Percentiles rank a stretch among this genome's conserved stretches.
Conservation (phyloP, 371 early-diverging fungal species). For the Mortierella sp. region DNA sequence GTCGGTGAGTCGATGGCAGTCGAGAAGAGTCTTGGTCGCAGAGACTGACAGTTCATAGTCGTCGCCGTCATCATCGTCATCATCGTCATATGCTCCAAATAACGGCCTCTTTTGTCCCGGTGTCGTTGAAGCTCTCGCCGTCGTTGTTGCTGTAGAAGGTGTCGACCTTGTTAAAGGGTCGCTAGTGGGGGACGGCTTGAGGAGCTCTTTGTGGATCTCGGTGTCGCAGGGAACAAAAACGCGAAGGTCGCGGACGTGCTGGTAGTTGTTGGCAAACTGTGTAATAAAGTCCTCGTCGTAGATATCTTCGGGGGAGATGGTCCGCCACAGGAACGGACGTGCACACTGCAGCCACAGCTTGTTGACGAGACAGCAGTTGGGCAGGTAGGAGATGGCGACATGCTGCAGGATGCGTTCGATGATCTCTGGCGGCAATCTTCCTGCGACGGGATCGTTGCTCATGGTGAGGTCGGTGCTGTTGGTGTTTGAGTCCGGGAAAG, state of each 20-base stretch:
- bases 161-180: background rate
- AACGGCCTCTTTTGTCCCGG: background rate
- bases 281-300: constrained; percentile 1
- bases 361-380: constrained; percentile 4
- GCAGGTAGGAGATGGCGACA: background rate
- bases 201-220: background rate
- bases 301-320: background rate
- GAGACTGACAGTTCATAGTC: background rate
- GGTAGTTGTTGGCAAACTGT: background rate
- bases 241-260: background rate
- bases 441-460: background rate
- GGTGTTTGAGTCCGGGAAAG: too few species aligned
- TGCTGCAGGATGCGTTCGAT: background rate
- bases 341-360: background rate
- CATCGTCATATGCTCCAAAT: background rate
- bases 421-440: background rate
- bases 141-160: background rate
- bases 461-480: background rate
- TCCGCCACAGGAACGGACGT: background rate
- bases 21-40: constrained; percentile 5
- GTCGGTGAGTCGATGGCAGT: background rate
- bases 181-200: background rate
- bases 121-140: background rate
- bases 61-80: background rate
- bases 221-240: background rate